Evolutionary conservation across 768 basidiomycete genomes (phyloP), one percentile per base, ranked within the genome.

Genomic region (Xerocomellus chrysenteron): DNA sequence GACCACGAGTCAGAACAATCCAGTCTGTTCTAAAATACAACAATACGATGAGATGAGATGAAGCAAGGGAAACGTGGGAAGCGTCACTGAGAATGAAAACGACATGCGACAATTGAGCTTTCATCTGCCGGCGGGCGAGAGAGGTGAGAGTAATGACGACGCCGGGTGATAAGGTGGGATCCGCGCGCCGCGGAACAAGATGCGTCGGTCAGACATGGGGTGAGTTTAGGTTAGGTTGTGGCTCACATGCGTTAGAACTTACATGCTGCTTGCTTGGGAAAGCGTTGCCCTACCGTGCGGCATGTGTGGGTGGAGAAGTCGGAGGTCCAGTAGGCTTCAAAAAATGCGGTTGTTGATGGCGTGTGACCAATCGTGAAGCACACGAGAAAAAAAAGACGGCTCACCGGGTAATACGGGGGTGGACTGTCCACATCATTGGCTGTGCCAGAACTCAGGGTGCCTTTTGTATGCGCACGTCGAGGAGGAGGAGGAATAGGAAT

Each of bases 361-460:
- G 37, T 44, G 47, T 33, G 37, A 33, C 9, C 14, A 26, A 3
- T 10, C 24, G 16, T 17, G 36, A 36, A n/a, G 6, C 12, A 24
- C 19, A 19, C 21, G 28, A 41, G 30, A 49, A n/a, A 11, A 28
- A 37, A 33, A 19, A 12, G 21, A 42, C 1, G 21, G 33, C 69
- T 65, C 47, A 70, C 69, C n/a, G 70, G 48, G 6, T 50, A 64
- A 42, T 68, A 68, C 1, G 67, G 66, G 2, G 66, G 66, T 28
- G 66, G 67, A 52, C 56, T 66, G 21, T 55, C 50, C 39, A 24
- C n/a, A 17, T 19, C 47, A 11, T 47, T 50, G n/a, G n/a, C 1
- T 5, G 21, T 21, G 9, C 45, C 35, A 16, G 19, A 13, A 13
- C 46, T 17, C 17, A 30, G 50, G 11, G 45, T 11, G n/a, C 12